phyloP scores from a whole-genome alignment of 805 yeast species.

The Tetrapisispora fleetii region DNA sequence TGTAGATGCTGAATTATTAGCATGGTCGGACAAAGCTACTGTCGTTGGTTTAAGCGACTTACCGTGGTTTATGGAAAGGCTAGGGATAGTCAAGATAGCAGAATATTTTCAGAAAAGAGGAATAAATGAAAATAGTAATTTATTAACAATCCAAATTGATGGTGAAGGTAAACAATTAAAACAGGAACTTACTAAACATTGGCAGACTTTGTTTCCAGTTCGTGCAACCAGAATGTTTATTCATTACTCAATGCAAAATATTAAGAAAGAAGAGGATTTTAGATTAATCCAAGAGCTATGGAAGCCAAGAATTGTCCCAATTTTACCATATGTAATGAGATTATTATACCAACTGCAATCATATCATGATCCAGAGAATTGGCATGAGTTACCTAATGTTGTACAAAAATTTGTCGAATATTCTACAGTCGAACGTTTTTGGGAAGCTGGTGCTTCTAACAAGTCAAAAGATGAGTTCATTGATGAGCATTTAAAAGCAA shows the following conservation, averaged over 20 bases:
- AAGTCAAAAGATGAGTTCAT: slow-evolving; percentile 90
- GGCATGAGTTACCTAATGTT: slow-evolving; percentile 78
- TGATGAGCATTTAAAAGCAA: slow-evolving; percentile 88
- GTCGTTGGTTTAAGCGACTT: slow-evolving; percentile 81
- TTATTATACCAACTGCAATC: slow-evolving; percentile 85
- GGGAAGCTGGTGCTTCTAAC: slow-evolving; percentile 97
- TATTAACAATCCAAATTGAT: slow-evolving; percentile 77
- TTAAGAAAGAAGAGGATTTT: slow-evolving; percentile 70
- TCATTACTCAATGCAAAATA: slow-evolving; percentile 89
- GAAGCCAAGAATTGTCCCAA: slow-evolving; percentile 89
- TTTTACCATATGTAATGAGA: slow-evolving; percentile 83
- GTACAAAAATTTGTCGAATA: slow-evolving; percentile 88
- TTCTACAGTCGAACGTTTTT: slow-evolving; percentile 85
- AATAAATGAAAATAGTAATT: slow-evolving; percentile 65
- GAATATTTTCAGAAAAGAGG: slow-evolving; percentile 78
- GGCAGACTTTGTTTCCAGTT: slow-evolving; percentile 92
- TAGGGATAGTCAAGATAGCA: slow-evolving; percentile 90
- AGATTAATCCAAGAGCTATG: slow-evolving; percentile 59
- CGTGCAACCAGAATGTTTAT: slow-evolving; percentile 91
- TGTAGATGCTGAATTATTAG: slow-evolving; percentile 85
- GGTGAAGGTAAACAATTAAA: slow-evolving; percentile 74
- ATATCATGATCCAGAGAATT: slow-evolving; percentile 86
- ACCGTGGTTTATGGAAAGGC: slow-evolving; percentile 97
- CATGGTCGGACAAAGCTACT: slow-evolving; percentile 90
- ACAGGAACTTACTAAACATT: slow-evolving; percentile 71